phyloP scores from a whole-genome alignment of 2,329 filamentous ascomycete genomes.

The Tolypocladium tropicale region DNA sequence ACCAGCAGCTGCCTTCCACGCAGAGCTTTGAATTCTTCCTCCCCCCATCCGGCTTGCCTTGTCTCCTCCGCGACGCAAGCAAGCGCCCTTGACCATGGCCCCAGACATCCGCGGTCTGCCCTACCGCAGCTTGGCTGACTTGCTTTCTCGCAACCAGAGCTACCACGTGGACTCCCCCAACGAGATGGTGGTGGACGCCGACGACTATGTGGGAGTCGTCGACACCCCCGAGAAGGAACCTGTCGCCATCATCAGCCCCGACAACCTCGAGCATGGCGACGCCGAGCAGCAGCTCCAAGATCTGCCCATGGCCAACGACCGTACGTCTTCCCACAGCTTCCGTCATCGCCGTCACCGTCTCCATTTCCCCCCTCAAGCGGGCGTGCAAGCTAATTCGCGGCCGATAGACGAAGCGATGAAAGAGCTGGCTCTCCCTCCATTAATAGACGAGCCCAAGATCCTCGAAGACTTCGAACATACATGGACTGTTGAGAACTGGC shows the following conservation, averaged over 20 bases:
- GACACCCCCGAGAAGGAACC: conserved; percentile 39
- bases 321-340: conserved; percentile 27
- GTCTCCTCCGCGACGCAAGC: not conserved
- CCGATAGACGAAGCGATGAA: conserved; percentile 70
- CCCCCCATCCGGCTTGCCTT: not conserved
- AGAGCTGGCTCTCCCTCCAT: conserved; percentile 62
- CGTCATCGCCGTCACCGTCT: conserved; percentile 7
- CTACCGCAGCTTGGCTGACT: conserved; percentile 15
- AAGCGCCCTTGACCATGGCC: conserved; percentile 7
- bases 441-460: conserved; percentile 67
- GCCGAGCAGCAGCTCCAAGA: conserved; percentile 34
- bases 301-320: conserved; percentile 39
- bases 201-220: conserved; percentile 42
- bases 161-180: conserved; percentile 46
- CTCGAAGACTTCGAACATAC: conserved; percentile 67
- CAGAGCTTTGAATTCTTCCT: not conserved
- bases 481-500: conserved; percentile 85
- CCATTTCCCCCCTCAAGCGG: not conserved
- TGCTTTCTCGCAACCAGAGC: conserved; percentile 24
- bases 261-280: conserved; percentile 35
- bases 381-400: not conserved
- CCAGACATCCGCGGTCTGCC: conserved; percentile 10
- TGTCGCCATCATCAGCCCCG: conserved; percentile 44
- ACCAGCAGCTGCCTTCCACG: not conserved
- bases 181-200: conserved; percentile 45